Base-by-base conservation (phyloP, 345 rosid genomes). In the Euphorbia pulcherrima region DNA sequence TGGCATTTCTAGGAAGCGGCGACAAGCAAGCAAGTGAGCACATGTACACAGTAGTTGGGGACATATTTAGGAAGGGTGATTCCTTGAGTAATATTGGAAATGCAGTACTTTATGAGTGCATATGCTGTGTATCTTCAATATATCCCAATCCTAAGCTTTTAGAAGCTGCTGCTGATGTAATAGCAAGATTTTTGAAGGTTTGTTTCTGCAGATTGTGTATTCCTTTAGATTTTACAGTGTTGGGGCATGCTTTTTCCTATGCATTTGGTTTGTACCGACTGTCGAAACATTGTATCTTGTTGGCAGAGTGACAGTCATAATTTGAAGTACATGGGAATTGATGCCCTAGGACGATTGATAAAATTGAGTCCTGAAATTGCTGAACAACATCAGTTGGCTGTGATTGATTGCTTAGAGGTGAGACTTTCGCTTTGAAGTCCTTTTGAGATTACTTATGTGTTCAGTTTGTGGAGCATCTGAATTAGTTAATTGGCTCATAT, bases 321-420 rank as follows among this genome's bases (percentile, higher is more conserved):
- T 84, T 78, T 94, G 67, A 91, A 86, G 80, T 94, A 91, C 71
- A 86, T 94, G 97, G 99, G 97, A 57, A 89, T 94, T 75, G 97
- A 92, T 83, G 97, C 88, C 41, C 90, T 94, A 73, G 96, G 99
- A 52, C 86, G 89, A 68, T 78, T 94, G 83, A 91, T 94, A 76
- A 93, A 89, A 79, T 82, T 83, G 70, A 89, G 87, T 70, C 93
- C 97, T 57, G 99, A 94, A 60, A 88, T 92, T 69, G 97, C 93
- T 60, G 99, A 92, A 75, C 97, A 94, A 79, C 99, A 94, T 74
- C 99, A 94, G 65, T 79, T 94, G 82, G 96, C 99, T 71, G 97
- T 94, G 70, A 91, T 94, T 52, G 97, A 94, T 84, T 94, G 99
- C 85, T 83, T 94, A 73, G 99, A 94, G 99, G 99, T 91, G 68